A percentile compares a stretch with the other conserved stretches of the same genome.
Evolutionary conservation across 306 rosid species (phyloP).

Genomic region (Rosa multiflora): DNA sequence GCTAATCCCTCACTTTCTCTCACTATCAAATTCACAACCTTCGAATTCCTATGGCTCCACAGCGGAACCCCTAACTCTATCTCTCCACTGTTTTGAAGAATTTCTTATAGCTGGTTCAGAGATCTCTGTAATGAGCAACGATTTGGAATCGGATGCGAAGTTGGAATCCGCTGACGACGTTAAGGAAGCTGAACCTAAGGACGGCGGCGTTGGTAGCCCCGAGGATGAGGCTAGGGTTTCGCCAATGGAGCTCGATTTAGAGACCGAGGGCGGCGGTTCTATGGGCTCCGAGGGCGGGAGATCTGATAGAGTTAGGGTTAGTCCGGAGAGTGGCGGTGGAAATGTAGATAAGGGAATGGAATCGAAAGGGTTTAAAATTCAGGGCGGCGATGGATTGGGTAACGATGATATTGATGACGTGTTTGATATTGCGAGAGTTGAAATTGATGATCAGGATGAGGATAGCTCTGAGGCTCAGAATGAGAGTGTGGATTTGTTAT

Average conservation of each 20-base stretch:
- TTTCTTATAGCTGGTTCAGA: conserved; percentile 6
- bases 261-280: conserved; percentile 27
- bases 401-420: conserved; percentile 15
- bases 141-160: conserved; percentile 35
- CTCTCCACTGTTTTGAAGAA: background rate
- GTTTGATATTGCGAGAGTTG: conserved; percentile 18
- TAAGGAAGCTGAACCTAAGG: conserved; percentile 20
- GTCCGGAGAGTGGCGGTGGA: conserved; percentile 29
- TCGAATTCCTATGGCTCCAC: conserved; percentile 8
- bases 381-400: conserved; percentile 18
- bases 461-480: conserved; percentile 18
- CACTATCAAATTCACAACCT: background rate
- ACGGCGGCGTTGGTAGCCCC: conserved; percentile 23
- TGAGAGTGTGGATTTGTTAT: conserved; percentile 36
- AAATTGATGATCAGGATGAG: background rate
- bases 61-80: conserved; percentile 19
- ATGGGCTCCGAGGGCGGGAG: conserved; percentile 18
- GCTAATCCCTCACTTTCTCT: background rate
- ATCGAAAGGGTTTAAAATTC: background rate
- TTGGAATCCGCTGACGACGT: conserved; percentile 33
- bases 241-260: conserved; percentile 38
- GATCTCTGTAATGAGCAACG: conserved; percentile 56
- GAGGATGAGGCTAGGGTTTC: conserved; percentile 43
- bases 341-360: conserved; percentile 29
- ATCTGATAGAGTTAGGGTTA: conserved; percentile 43